Percentiles rank a stretch among this genome's conserved stretches.
These are phyloP conservation scores for Anisodus acutangulus DNA, from an alignment of 257 asterid species.

Conservation along the genomic window DNA sequence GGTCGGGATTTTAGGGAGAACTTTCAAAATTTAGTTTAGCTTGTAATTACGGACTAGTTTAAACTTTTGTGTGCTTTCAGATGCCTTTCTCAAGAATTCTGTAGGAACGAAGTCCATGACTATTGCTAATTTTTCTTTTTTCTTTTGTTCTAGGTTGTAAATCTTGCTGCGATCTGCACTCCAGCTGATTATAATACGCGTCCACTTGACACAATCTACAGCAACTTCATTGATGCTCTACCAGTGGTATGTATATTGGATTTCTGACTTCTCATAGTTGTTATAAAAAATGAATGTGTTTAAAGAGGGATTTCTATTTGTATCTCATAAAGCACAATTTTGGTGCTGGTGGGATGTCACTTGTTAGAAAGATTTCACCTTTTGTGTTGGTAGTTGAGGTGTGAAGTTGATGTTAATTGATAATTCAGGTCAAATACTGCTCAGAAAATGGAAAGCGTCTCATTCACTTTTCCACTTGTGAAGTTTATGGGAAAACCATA, in stretches of 20 bases:
- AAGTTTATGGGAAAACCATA: slow-evolving; percentile 85
- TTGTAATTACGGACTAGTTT: slow-evolving; percentile 2
- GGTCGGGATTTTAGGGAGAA: neutral
- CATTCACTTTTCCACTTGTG: slow-evolving; percentile 95
- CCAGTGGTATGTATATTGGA: slow-evolving; percentile 63
- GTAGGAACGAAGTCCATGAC: slow-evolving; percentile 29
- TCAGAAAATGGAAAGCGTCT: slow-evolving; percentile 85
- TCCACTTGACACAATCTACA: slow-evolving; percentile 90
- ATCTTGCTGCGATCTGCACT: slow-evolving; percentile 96
- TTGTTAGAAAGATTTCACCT: neutral
- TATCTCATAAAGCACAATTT: neutral
- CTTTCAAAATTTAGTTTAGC: neutral
- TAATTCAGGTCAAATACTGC: slow-evolving; percentile 81
- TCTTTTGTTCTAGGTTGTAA: slow-evolving; percentile 58
- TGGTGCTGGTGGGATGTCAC: neutral
- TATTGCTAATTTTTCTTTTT: slow-evolving; percentile 24
- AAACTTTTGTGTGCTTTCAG: neutral
- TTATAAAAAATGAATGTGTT: neutral
- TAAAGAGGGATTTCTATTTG: neutral
- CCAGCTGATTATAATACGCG: slow-evolving; percentile 96
- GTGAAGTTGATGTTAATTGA: slow-evolving; percentile 19
- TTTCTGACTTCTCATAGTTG: slow-evolving; percentile 4
- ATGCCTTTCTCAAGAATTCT: too few species aligned
- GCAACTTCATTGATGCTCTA: slow-evolving; percentile 90
- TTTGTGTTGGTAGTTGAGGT: slow-evolving; percentile 6